These are phyloP conservation scores for Aspergillus sergii DNA, from an alignment of 2,329 filamentous ascomycete species.

Conservation along the genomic window DNA sequence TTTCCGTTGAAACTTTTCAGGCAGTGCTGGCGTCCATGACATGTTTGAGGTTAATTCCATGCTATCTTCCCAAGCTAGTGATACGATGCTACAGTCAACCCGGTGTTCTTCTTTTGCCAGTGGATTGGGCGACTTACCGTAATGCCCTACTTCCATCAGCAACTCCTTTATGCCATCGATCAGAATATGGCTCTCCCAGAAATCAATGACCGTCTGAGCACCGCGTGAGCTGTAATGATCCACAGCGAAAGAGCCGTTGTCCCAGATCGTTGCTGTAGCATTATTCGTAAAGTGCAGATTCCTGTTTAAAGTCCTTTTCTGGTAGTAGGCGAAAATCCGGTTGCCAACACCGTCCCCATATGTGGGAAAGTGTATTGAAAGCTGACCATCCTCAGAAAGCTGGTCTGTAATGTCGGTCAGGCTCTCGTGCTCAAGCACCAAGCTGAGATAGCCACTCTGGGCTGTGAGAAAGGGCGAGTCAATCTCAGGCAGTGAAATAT, in stretches of 20 bases:
- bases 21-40: conserved; percentile 38
- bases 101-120: too few species aligned
- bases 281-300: conserved; percentile 29
- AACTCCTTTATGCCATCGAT: conserved; percentile 31
- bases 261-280: conserved; percentile 24
- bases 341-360: conserved; percentile 6
- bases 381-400: background rate
- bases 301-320: conserved; percentile 13
- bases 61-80: conserved; percentile 19
- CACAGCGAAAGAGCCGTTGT: conserved; percentile 42
- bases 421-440: background rate
- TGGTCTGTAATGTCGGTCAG: background rate
- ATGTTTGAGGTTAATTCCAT: conserved; percentile 33
- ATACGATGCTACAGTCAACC: too few species aligned
- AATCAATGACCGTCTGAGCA: conserved; percentile 37
- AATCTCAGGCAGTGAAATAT: conserved; percentile 8
- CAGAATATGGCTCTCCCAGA: conserved; percentile 45
- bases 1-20: conserved; percentile 27
- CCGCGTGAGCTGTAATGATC: conserved; percentile 45
- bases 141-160: conserved; percentile 38
- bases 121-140: conserved; percentile 14
- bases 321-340: conserved; percentile 22
- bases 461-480: background rate
- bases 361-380: background rate
- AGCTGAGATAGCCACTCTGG: conserved; percentile 3